phyloP scores from a whole-genome alignment of 768 basidiomycete species.

The Podaxis sp. region DNA sequence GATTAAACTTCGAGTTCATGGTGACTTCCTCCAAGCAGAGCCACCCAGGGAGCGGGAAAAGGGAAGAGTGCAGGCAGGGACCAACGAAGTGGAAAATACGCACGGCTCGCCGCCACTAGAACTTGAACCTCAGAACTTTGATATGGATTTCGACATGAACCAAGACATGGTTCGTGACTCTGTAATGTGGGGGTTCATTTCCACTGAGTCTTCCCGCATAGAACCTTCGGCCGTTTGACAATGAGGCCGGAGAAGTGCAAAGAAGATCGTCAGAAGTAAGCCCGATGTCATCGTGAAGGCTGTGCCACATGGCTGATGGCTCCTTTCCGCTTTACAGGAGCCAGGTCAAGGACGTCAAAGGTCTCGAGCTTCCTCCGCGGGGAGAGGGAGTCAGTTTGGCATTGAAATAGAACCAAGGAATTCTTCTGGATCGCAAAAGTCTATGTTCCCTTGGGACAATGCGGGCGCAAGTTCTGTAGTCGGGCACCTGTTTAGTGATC shows the following conservation, averaged over 20 bases:
- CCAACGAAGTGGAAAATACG: neutral
- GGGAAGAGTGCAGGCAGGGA: neutral
- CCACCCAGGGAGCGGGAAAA: neutral
- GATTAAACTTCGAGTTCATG: neutral
- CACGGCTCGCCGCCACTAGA: neutral
- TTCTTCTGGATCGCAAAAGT: slow-evolving; percentile 55
- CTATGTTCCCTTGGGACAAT: slow-evolving; percentile 84
- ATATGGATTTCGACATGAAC: neutral
- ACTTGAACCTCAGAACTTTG: neutral
- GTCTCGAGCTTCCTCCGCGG: slow-evolving; percentile 54
- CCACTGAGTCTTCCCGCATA: neutral
- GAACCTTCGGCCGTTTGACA: neutral
- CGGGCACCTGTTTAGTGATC: slow-evolving; percentile 49
- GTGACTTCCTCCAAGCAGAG: neutral
- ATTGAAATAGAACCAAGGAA: slow-evolving; percentile 39
- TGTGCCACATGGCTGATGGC: neutral
- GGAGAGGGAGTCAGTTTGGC: slow-evolving; percentile 48
- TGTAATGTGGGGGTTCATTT: neutral
- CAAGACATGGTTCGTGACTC: slow-evolving; percentile 7
- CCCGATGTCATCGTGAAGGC: slow-evolving; percentile 28
- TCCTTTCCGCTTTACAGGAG: slow-evolving; percentile 47
- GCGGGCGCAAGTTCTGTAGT: slow-evolving; percentile 67
- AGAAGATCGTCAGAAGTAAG: slow-evolving; percentile 21
- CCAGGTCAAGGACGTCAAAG: slow-evolving; percentile 81
- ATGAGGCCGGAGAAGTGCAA: slow-evolving; percentile 1